These are phyloP conservation scores for Coemansia sp. DNA, from an alignment of 192 early-diverging fungal species.

Conservation along the genomic window DNA sequence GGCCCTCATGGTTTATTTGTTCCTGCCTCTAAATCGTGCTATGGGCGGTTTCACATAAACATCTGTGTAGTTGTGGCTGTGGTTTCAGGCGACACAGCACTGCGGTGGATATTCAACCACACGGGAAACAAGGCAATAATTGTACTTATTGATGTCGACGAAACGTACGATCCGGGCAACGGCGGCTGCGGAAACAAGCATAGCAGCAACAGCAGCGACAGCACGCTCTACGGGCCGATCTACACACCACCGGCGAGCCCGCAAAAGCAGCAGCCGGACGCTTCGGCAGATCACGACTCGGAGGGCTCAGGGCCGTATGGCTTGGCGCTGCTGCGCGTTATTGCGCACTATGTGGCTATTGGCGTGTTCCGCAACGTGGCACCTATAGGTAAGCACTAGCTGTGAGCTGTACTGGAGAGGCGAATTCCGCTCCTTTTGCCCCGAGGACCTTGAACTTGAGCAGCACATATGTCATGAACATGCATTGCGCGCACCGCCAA, in stretches of 20 bases:
- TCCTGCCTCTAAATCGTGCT: not conserved
- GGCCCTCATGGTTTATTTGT: not conserved
- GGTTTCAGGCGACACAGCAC: constrained; percentile 51
- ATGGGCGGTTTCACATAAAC: constrained; percentile 2
- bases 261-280: constrained; percentile 22
- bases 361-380: constrained; percentile 56
- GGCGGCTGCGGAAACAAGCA: constrained; percentile 13
- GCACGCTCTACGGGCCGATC: constrained; percentile 32
- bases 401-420: too few relatives aligned
- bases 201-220: constrained; percentile 22
- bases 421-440: not conserved
- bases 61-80: constrained; percentile 52
- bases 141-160: constrained; percentile 57
- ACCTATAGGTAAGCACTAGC: constrained; percentile 46
- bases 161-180: constrained; percentile 36
- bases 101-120: constrained; percentile 53
- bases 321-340: constrained; percentile 49
- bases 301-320: constrained; percentile 49
- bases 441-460: constrained; percentile 2
- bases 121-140: constrained; percentile 45
- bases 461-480: constrained; percentile 5
- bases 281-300: constrained; percentile 12
- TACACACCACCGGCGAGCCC: constrained; percentile 48
- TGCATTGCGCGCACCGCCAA: constrained; percentile 3
- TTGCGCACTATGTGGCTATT: constrained; percentile 54